Conservation (phyloP, 192 early-diverging fungal genomes). For the Chytriomyces sp. region DNA sequence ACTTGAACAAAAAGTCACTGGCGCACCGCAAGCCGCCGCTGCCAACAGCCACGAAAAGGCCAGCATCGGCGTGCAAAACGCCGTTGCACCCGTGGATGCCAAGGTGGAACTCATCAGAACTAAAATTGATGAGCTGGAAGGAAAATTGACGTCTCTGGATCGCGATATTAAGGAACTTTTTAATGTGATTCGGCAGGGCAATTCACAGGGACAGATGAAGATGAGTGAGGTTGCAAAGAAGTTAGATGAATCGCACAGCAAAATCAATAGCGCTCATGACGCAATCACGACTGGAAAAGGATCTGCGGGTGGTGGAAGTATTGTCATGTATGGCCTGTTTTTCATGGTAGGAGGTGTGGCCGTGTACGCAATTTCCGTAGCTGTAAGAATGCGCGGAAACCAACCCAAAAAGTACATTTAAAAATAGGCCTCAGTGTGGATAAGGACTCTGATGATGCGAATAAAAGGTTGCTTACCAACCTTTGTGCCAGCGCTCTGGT, state of each 20-base stretch:
- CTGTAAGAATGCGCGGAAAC: constrained; percentile 17
- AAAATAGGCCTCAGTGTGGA: not conserved
- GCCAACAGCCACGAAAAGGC: constrained; percentile 3
- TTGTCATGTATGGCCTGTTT: constrained; percentile 13
- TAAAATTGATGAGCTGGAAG: constrained; percentile 26
- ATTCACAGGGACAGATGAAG: constrained; percentile 11
- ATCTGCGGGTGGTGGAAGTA: not conserved
- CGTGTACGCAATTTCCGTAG: constrained; percentile 18
- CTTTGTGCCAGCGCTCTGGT: too few relatives aligned
- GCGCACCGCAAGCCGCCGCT: constrained; percentile 18
- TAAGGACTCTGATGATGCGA: not conserved
- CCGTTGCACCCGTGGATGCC: constrained; percentile 26
- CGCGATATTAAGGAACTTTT: constrained; percentile 25
- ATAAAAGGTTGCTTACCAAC: too few relatives aligned
- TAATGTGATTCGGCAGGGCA: constrained; percentile 7
- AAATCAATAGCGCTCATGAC: constrained; percentile 16
- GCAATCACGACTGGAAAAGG: not conserved
- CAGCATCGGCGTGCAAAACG: not conserved
- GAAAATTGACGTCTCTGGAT: constrained; percentile 23
- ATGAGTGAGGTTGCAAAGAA: constrained; percentile 17
- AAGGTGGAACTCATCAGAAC: constrained; percentile 24
- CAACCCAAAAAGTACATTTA: constrained; percentile 30
- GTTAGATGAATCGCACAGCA: constrained; percentile 20
- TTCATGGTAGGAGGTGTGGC: constrained; percentile 21
- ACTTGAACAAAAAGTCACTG: constrained; percentile 36